phyloP scores from a whole-genome alignment of 176 grass and related monocot genomes.

The Musa troglodytarum region DNA sequence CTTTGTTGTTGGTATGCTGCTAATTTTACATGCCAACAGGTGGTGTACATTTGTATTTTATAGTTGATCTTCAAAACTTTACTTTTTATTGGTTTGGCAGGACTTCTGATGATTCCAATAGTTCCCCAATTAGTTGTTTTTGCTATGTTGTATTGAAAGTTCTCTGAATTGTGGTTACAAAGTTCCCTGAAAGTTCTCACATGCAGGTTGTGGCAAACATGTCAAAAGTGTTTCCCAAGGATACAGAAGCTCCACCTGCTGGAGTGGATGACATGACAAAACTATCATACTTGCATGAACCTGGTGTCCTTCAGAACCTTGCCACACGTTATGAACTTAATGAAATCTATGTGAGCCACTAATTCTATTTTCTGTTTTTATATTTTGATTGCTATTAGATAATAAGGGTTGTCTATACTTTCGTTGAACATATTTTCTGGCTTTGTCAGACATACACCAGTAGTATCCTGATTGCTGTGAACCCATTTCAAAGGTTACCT shows the following conservation, averaged over 20 bases:
- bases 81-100: background rate
- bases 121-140: background rate
- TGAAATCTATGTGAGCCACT: constrained; percentile 76
- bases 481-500: constrained; percentile 93
- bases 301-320: constrained; percentile 81
- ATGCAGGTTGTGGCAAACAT: constrained; percentile 31
- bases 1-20: too few relatives aligned
- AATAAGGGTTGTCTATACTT: background rate
- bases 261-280: constrained; percentile 90
- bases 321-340: constrained; percentile 65
- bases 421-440: background rate
- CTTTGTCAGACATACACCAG: constrained; percentile 74
- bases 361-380: constrained; percentile 11
- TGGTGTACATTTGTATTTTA: background rate
- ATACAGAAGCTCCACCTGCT: constrained; percentile 60
- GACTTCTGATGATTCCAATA: background rate
- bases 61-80: background rate
- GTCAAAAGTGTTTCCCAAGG: constrained; percentile 49
- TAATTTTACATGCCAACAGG: too few relatives aligned
- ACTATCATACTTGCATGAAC: constrained; percentile 86
- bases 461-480: constrained; percentile 90
- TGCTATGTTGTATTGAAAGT: background rate
- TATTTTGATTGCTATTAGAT: background rate
- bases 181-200: too few relatives aligned
- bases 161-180: background rate